These are phyloP conservation scores for Eleusine indica DNA, from an alignment of 176 grass and related monocot species.

Conservation along the genomic window DNA sequence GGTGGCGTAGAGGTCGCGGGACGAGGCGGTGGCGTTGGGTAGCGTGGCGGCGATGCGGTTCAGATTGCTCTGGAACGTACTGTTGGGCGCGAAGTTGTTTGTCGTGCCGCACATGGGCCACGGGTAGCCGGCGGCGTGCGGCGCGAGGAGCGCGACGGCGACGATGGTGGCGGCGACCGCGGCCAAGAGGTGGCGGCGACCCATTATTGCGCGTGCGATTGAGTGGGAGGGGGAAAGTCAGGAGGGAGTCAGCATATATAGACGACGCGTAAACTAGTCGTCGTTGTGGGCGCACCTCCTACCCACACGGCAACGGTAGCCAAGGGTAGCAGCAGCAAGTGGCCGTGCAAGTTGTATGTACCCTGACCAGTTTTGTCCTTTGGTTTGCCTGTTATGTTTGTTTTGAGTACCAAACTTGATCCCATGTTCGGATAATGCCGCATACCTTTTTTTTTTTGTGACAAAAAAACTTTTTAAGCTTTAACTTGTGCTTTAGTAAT, in stretches of 20 bases:
- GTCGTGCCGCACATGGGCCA: slow-evolving; percentile 28
- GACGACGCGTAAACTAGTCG: no score
- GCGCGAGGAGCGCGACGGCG: background rate
- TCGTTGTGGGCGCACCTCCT: background rate
- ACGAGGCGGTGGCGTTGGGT: slow-evolving; percentile 18
- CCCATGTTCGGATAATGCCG: background rate
- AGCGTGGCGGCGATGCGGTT: slow-evolving; percentile 23
- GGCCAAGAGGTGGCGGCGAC: background rate
- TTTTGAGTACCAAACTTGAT: background rate
- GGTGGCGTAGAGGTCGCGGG: slow-evolving; percentile 23
- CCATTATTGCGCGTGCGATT: slow-evolving; percentile 21
- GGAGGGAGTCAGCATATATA: background rate
- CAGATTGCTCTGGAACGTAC: slow-evolving; percentile 46
- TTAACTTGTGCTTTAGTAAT: background rate
- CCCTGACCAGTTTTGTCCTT: no score
- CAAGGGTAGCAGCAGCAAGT: no score
- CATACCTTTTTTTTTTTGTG: background rate
- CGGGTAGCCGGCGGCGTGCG: background rate
- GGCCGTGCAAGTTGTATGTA: no score
- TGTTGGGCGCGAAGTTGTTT: slow-evolving; percentile 34
- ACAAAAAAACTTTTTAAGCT: background rate
- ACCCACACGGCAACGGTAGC: background rate
- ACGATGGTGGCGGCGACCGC: background rate
- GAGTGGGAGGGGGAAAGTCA: background rate
- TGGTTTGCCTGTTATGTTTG: no score